A percentile compares a stretch with the other conserved stretches of the same genome.
Conservation (phyloP, 805 yeast species). For the Ogataea henricii region DNA sequence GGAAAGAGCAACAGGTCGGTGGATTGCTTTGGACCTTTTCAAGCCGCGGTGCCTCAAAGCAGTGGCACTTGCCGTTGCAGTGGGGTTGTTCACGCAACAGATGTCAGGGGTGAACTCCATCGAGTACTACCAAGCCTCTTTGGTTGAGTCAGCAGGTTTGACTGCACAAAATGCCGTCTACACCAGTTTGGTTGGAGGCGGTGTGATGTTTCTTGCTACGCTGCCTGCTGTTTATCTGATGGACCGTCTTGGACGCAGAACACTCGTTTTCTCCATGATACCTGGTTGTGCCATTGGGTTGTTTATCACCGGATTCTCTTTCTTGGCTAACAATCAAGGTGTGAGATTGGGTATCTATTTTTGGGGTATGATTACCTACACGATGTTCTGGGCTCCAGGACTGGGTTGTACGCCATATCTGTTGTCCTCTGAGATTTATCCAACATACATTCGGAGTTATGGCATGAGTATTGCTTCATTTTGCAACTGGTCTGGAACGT, state of each 20-base stretch:
- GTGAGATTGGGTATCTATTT: slow-evolving; percentile 56
- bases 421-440: slow-evolving; percentile 67
- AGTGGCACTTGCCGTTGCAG: slow-evolving; percentile 46
- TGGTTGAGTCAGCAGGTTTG: slow-evolving; percentile 57
- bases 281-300: slow-evolving; percentile 55
- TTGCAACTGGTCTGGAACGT: slow-evolving; percentile 63
- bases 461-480: slow-evolving; percentile 66
- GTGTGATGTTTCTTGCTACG: slow-evolving; percentile 56
- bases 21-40: slow-evolving; percentile 43
- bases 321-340: slow-evolving; percentile 41
- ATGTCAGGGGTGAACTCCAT: slow-evolving; percentile 68
- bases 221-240: slow-evolving; percentile 60
- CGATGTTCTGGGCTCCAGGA: slow-evolving; percentile 53
- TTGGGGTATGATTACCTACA: slow-evolving; percentile 54
- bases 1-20: slow-evolving; percentile 37
- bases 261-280: slow-evolving; percentile 43
- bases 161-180: slow-evolving; percentile 51
- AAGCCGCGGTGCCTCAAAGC: slow-evolving; percentile 56
- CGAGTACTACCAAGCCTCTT: slow-evolving; percentile 59
- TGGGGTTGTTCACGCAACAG: slow-evolving; percentile 59
- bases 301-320: slow-evolving; percentile 59
- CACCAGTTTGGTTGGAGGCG: slow-evolving; percentile 70
- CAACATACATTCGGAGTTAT: slow-evolving; percentile 55
- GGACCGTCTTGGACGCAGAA: slow-evolving; percentile 69
- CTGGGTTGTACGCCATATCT: slow-evolving; percentile 55